Conservation (phyloP, 192 early-diverging fungal genomes). For the Chytriomyces confervae region DNA sequence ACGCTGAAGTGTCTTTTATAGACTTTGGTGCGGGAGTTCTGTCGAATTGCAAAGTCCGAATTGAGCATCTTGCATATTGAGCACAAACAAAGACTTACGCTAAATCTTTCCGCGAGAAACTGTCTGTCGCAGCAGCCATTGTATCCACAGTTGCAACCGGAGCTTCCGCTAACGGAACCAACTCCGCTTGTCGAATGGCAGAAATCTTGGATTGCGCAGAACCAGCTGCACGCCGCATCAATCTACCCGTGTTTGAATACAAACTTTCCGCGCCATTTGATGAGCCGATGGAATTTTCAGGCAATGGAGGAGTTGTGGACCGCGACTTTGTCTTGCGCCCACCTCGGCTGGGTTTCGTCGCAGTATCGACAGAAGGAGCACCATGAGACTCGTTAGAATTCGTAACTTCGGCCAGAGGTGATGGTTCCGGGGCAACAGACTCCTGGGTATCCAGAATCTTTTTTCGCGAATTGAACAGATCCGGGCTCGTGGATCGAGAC, state of each 20-base stretch:
- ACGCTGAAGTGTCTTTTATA: too few relatives aligned
- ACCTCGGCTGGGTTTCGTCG: neutral
- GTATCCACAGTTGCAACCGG: slow-evolving; percentile 7
- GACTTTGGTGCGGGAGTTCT: too few relatives aligned
- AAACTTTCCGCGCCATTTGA: neutral
- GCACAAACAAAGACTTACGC: neutral
- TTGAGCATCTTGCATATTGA: too few relatives aligned
- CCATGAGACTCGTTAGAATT: neutral
- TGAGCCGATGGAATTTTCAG: neutral
- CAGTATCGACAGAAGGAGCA: neutral
- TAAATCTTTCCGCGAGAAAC: neutral
- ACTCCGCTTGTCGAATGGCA: slow-evolving; percentile 24
- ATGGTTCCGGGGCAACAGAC: neutral
- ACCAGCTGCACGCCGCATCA: neutral
- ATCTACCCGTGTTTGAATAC: slow-evolving; percentile 8
- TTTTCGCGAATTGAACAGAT: neutral
- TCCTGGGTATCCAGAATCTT: neutral
- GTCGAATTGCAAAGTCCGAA: too few relatives aligned
- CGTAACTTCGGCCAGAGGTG: neutral
- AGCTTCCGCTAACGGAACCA: slow-evolving; percentile 14
- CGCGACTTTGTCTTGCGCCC: neutral
- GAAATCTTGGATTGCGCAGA: slow-evolving; percentile 5
- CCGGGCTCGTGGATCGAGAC: neutral
- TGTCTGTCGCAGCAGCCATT: neutral
- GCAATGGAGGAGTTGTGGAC: neutral